These are phyloP conservation scores for Podospora australis DNA, from an alignment of 495 filamentous ascomycete species.

Conservation along the genomic window DNA sequence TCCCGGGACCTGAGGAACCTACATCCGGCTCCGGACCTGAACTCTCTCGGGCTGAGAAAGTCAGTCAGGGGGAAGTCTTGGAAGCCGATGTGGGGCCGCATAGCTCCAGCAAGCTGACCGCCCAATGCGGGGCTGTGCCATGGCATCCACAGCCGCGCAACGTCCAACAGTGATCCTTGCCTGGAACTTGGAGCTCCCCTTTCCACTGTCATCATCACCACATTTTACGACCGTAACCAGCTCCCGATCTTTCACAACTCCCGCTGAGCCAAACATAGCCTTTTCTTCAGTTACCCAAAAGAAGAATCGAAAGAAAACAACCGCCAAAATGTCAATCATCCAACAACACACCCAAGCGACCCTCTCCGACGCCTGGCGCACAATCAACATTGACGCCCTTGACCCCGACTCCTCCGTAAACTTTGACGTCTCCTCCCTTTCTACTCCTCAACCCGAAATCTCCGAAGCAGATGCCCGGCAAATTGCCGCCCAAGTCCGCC, in stretches of 20 bases:
- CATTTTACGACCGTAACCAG: no score
- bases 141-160: no score
- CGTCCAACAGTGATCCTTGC: no score
- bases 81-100: no score
- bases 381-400: slow-evolving; percentile 86
- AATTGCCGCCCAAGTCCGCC: slow-evolving; percentile 69
- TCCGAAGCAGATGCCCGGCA: slow-evolving; percentile 65
- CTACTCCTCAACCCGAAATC: slow-evolving; percentile 60
- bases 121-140: no score
- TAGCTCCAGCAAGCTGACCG: no score
- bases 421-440: slow-evolving; percentile 76
- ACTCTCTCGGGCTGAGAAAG: no score
- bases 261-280: slow-evolving; percentile 2
- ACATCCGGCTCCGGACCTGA: no score
- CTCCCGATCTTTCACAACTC: background rate
- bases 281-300: background rate
- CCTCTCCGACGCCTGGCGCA: slow-evolving; percentile 66
- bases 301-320: background rate
- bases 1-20: no score
- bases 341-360: slow-evolving; percentile 47
- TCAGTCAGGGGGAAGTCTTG: no score
- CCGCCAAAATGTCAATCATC: slow-evolving; percentile 47
- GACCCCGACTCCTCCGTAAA: slow-evolving; percentile 82
- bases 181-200: no score
- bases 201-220: no score